Evolutionary conservation across 208 protist genomes (phyloP), one percentile per base, ranked within the genome.

Genomic region (Acanthamoeba healyi): DNA sequence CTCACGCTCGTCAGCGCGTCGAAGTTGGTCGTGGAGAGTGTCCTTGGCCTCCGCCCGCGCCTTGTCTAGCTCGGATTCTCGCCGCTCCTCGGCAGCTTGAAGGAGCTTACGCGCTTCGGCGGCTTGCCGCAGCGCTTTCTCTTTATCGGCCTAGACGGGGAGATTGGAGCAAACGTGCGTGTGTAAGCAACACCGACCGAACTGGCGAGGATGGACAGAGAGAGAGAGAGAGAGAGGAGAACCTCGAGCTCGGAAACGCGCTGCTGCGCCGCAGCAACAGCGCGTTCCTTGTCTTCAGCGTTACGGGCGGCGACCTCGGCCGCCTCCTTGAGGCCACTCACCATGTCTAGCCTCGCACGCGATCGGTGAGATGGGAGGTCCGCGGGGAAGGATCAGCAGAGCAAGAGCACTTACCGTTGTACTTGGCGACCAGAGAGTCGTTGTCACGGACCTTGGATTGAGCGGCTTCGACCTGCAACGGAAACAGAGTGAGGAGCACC

Each of bases 71-170:
- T 51, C 79, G 34, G 79, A 34, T 26, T 87, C 79, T 24, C 79
- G 79, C 36, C 79, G 79, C 44, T 87, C 79, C 51, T 87, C 79
- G 14, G 79, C 79, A 34, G 79, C 79, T 34, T 87, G 79, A 9
- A 61, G 29, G 10, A 36, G 46, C 79, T 36, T 49, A 5, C 79
- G 36, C 44, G 79, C 79, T 40, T 87, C 79, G 32, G 5, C n/a
- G 14, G 51, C 79, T 26, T 87, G 14, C n/a, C 40, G 19, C 36
- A 26, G 51, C 17, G 79, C 79, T 29, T 38, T 87, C 10, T 87
- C 77, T 5, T 38, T 29, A 10, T 74, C 65, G 32, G 29, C 29
- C 61, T 67, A 34, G 6, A 67, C 29, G 61, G 6, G 9, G 61
- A 5, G 26, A 36, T 67, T 26, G 26, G 61, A 22, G 5, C 26